Base-by-base conservation (phyloP, 768 basidiomycete genomes). In the Boletus eberwhitei region DNA sequence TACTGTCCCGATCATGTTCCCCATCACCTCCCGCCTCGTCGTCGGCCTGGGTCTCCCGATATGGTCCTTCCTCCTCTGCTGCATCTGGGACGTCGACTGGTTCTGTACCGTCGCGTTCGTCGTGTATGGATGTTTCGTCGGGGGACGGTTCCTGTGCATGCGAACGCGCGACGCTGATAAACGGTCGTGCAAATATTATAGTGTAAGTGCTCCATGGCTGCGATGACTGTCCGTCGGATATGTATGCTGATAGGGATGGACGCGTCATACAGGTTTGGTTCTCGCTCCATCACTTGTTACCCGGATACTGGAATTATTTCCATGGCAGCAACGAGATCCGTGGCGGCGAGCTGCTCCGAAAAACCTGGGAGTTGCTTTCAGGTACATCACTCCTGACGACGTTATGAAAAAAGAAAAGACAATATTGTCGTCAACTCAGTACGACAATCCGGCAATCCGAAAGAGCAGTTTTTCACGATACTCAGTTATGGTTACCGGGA, bases 1-100 rank as follows among this genome's bases (percentile, higher is more conserved):
- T 2, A 81, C 79, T 0, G 60, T 81, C 22, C 79, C 79, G 1
- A 76, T 81, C 48, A 70, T 72, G 32, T 71, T 73, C 37, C 80
- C 80, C 1, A 53, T 69, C 22, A 29, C 65, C 1, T 73, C 76
- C 0, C 67, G 77, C 6, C 50, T 69, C 21, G 70, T 66, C 5
- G 69, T 72, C 31, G 59, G 73, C 13, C 24, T 74, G 9, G 66
- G 64, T 7, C 63, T 79, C 3, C 64, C 73, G 0, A 37, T 67
- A 0, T 79, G 78, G 78, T 75, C 77, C 0, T 59, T 56, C 50
- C 24, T 64, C 17, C 59, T 79, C 3, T 67, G 66, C 39, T 38
- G 52, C 24, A 54, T 72, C 29, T 79, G 77, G 77, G 58, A 70
- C 31, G 48, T 76, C 9, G 70, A 71, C 17, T 38, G 55, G 47